A percentile compares a stretch with the other conserved stretches of the same genome.
These are phyloP conservation scores for Herpotrichia juniperi DNA, from an alignment of 2,329 filamentous ascomycete species.

Conservation along the genomic window DNA sequence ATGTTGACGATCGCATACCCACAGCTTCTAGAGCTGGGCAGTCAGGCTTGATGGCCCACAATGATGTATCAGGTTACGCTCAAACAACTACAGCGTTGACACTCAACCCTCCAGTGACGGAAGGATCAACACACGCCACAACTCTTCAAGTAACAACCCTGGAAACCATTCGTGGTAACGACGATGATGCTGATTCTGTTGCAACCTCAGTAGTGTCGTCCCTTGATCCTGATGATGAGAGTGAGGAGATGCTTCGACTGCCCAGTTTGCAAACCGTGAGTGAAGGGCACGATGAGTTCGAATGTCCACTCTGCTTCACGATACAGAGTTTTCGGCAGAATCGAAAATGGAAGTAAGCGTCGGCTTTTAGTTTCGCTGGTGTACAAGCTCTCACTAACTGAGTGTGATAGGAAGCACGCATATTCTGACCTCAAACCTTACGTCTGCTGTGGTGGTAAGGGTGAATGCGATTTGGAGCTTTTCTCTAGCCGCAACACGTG, in stretches of 20 bases:
- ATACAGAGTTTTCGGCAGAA: background rate
- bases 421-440: background rate
- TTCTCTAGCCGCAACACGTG: background rate
- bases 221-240: background rate
- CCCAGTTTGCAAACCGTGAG: background rate
- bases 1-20: background rate
- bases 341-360: background rate
- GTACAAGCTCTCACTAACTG: background rate
- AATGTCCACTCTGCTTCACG: background rate
- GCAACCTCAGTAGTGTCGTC: background rate
- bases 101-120: background rate
- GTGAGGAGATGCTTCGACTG: background rate
- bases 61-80: background rate
- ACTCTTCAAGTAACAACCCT: background rate
- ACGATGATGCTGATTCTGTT: background rate
- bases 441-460: constrained; percentile 1
- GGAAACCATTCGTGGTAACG: background rate
- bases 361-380: background rate
- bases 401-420: background rate
- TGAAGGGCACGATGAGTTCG: constrained; percentile 1
- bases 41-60: background rate
- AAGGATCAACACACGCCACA: background rate
- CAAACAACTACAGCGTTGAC: background rate
- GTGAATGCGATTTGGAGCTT: background rate
- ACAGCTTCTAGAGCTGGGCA: background rate